Base-by-base conservation (phyloP, 2,329 filamentous ascomycete species). In the Colletotrichum musicola region DNA sequence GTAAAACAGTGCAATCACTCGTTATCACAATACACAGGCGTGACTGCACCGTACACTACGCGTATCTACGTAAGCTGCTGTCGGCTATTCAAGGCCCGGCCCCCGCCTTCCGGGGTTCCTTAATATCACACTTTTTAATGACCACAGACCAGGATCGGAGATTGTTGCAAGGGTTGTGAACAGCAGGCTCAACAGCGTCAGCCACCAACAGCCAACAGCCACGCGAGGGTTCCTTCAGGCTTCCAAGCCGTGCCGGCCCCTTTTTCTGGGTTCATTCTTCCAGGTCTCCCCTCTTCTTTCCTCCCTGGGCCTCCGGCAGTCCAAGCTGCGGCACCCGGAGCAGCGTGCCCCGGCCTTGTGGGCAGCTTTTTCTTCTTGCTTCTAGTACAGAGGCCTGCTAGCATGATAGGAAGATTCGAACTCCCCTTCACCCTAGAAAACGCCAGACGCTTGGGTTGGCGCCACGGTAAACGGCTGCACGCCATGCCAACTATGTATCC, bases 61-160 rank as follows among this genome's bases (percentile, higher is more conserved):
- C 4, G 40, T 4, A 7, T 6, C 38, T 42, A n/a, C n/a, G n/a
- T n/a, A 20, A 46, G 40, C 14, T 14, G 22, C 40, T 57, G 55
- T 22, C 38, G 44, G 44, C 25, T 44, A 54, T 44, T 22, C 30
- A 47, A 42, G 46, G 53, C 60, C 20, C n/a, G 14, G 18, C 35
- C 46, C 54, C 60, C 60, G 60, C 20, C 47, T 20, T 47, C 54
- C 40, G 30, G 60, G 40, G 18, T 64, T 44, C 40, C 47, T 58
- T 49, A 49, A 64, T 68, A 58, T 64, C 60, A 68, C 46, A 49
- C 49, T 49, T 56, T 58, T 59, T 59, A 57, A 68, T 64, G 61
- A 64, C 53, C 47, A 64, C 13, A 44, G 65, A 64, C 65, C 54
- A 50, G 65, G 65, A 47, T 68, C 61, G 61, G 65, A 68, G 49